phyloP scores from a whole-genome alignment of 2,329 filamentous ascomycete species.

The Daldinia sp. region DNA sequence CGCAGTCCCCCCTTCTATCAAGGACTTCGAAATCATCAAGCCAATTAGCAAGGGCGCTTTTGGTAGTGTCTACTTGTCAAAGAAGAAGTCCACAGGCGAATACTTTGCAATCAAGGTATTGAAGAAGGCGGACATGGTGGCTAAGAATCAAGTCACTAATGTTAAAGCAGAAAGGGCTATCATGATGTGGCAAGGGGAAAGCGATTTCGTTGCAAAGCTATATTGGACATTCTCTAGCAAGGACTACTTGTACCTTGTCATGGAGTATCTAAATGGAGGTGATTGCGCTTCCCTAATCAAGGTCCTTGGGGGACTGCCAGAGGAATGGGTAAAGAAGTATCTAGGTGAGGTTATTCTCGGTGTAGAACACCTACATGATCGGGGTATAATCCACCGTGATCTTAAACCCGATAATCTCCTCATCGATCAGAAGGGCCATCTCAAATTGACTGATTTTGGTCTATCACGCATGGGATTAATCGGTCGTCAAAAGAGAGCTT shows the following conservation, averaged over 20 bases:
- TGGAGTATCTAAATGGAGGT: slow-evolving; percentile 98
- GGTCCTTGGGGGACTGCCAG: slow-evolving; percentile 87
- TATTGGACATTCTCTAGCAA: slow-evolving; percentile 99
- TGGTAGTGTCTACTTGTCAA: slow-evolving; percentile 96
- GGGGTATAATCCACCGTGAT: slow-evolving; percentile 96
- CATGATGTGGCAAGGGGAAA: slow-evolving; percentile 99
- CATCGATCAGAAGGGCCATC: slow-evolving; percentile 95
- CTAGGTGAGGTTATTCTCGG: slow-evolving; percentile 96
- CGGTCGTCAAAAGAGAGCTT: slow-evolving; percentile 92
- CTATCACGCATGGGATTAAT: slow-evolving; percentile 97
- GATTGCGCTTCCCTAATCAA: slow-evolving; percentile 98
- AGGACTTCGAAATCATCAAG: slow-evolving; percentile 99
- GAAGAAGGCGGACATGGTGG: slow-evolving; percentile 99
- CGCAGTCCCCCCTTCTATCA: slow-evolving; percentile 94
- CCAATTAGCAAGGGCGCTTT: slow-evolving; percentile 99
- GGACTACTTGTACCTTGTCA: slow-evolving; percentile 97
- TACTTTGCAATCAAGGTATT: slow-evolving; percentile 99
- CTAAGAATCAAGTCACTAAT: slow-evolving; percentile 99
- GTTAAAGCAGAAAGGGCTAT: slow-evolving; percentile 98
- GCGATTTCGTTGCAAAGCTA: slow-evolving; percentile 97
- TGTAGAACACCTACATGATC: slow-evolving; percentile 92
- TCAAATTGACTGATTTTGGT: slow-evolving; percentile 98
- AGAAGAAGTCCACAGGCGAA: slow-evolving; percentile 98
- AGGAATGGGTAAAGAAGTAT: slow-evolving; percentile 99
- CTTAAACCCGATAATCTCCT: slow-evolving; percentile 97